A percentile compares a stretch with the other conserved stretches of the same genome.
Conservation (phyloP, 2,329 filamentous ascomycete species). For the Periconia sp. region DNA sequence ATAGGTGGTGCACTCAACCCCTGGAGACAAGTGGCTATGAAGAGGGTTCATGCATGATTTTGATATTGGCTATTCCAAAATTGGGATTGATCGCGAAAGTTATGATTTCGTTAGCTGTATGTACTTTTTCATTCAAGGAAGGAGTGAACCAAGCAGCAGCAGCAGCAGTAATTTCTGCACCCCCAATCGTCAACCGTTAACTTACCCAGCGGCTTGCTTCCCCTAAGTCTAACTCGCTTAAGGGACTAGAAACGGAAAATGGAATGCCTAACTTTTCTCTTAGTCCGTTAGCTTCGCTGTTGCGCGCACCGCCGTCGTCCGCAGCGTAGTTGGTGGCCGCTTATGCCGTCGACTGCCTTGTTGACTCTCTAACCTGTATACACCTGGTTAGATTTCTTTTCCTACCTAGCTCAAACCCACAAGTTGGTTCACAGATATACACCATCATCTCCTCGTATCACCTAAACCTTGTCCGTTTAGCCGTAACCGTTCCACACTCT, state of each 20-base stretch:
- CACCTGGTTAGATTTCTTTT: too few relatives aligned
- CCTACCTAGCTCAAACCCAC: background rate
- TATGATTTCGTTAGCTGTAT: too few relatives aligned
- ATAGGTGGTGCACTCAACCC: background rate
- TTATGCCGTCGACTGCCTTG: too few relatives aligned
- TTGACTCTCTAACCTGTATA: too few relatives aligned
- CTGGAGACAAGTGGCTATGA: background rate
- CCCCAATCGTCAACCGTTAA: too few relatives aligned
- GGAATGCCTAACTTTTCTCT: background rate
- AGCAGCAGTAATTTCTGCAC: too few relatives aligned
- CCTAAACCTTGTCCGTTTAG: background rate
- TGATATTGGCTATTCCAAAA: too few relatives aligned
- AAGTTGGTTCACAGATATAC: background rate
- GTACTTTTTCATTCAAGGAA: too few relatives aligned
- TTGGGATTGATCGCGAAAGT: too few relatives aligned
- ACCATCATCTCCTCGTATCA: background rate
- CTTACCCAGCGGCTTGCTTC: too few relatives aligned
- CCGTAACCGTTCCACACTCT: background rate
- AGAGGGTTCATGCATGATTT: too few relatives aligned
- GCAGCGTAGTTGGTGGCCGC: background rate
- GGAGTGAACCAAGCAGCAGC: too few relatives aligned
- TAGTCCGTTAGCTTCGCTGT: background rate
- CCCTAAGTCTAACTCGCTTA: background rate
- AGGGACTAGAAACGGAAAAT: background rate
- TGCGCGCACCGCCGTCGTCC: background rate